Base-by-base conservation (phyloP, 202 grass and related monocot species). In the Eragrostis tef region DNA sequence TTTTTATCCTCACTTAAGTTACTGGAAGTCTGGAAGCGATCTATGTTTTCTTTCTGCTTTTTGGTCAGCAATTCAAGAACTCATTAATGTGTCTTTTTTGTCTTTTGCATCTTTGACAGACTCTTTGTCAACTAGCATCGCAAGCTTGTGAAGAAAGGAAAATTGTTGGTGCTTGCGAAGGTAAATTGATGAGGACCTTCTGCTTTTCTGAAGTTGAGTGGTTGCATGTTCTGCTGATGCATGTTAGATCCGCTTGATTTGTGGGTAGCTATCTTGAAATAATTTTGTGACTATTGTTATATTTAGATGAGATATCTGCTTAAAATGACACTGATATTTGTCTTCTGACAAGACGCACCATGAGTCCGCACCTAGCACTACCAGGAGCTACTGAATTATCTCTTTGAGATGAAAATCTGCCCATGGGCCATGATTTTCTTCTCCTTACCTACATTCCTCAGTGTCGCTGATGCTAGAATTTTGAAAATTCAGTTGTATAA, bases 41-140 rank as follows among this genome's bases (percentile, higher is more conserved):
- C 0, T 24, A 13, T 31, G 5, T 13, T 22, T 79, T 36, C 48
- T 61, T 41, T 73, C 17, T 10, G 6, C 34, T 44, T 20, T 17
- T 56, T 12, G 56, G 17, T 36, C 13, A 29, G 25, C 13, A 26
- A 48, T 44, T 75, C 15, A 24, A 19, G 74, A 69, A 50, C 15
- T 49, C 43, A n/a, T n/a, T n/a, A 25, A 6, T 16, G 8, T 73
- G 29, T 54, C 34, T 80, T 50, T 36, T 39, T 24, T 61, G 3
- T 36, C 6, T 61, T 57, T 78, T 52, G 36, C 17, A 54, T 81
- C 15, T 74, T 76, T 29, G 19, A 12, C 76, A 82, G 67, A 46
- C 62, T 8, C 2, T 25, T 80, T 11, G 51, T 65, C 56, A 25
- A 2, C 34, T 53, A 76, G 27, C 19, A 6, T 26, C 62, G 22